A percentile compares a stretch with the other conserved stretches of the same genome.
phyloP scores from a whole-genome alignment of 2,329 filamentous ascomycete species.

The Chalara sp. region DNA sequence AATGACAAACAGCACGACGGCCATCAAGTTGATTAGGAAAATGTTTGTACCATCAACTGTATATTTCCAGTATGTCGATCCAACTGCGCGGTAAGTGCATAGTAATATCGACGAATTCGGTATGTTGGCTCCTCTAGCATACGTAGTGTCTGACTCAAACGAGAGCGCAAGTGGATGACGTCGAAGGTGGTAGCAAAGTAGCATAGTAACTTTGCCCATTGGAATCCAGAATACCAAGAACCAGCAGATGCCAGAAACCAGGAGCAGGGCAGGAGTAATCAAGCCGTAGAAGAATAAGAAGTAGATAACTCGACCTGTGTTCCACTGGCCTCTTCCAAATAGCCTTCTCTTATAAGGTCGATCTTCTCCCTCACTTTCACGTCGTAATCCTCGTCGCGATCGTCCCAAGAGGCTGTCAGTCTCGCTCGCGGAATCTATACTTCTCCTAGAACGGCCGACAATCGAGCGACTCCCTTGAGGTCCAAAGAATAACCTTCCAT shows the following conservation, averaged over 20 bases:
- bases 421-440: constrained; percentile 82
- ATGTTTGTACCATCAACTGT: constrained; percentile 98
- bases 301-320: constrained; percentile 87
- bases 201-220: constrained; percentile 91
- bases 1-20: constrained; percentile 88
- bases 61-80: constrained; percentile 97
- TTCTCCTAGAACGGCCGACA: constrained; percentile 78
- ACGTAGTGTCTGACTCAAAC: constrained; percentile 80
- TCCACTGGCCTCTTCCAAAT: constrained; percentile 96
- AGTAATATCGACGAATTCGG: constrained; percentile 81
- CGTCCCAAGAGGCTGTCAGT: constrained; percentile 81
- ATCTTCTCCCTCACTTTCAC: constrained; percentile 30
- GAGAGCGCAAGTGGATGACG: constrained; percentile 88
- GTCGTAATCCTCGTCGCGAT: constrained; percentile 42
- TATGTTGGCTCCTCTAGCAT: constrained; percentile 62
- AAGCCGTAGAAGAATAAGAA: constrained; percentile 94
- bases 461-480: constrained; percentile 69
- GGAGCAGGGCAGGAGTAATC: constrained; percentile 76
- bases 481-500: constrained; percentile 92
- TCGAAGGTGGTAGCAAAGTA: constrained; percentile 85
- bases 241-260: constrained; percentile 89
- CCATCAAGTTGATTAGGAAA: constrained; percentile 95
- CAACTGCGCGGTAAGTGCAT: constrained; percentile 94
- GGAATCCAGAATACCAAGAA: constrained; percentile 96
- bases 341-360: constrained; percentile 67